Base-by-base conservation (phyloP, 768 basidiomycete species). In the Hericium rajendrae region DNA sequence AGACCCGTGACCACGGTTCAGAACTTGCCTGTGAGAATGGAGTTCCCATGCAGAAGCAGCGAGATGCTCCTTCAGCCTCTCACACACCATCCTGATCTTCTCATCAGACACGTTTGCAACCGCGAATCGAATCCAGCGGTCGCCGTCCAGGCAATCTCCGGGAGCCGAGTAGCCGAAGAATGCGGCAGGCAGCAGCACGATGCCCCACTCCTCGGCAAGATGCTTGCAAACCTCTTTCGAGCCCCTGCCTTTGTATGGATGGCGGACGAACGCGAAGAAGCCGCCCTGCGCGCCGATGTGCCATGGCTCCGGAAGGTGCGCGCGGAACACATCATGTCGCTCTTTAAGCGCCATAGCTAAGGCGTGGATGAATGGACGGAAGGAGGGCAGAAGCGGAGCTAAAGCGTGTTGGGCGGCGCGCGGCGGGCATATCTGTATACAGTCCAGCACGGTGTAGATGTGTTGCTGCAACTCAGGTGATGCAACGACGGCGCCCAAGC, bases 31-130 rank as follows among this genome's bases (percentile, higher is more conserved):
- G 32, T 32, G 32, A 32, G 32, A 46, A 52, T 69, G 65, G 26
- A 69, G 16, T 49, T 71, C 65, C 77, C 76, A 79, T 50, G 63
- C 71, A 62, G 78, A 78, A 12, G 52, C 59, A 10, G 12, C 18
- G 43, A 69, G 71, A 26, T 72, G 75, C 59, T 75, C 73, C 55
- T 53, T 68, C 62, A 86, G 62, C 54, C 84, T 71, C 69, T 72
- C 72, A 58, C 83, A 85, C 6, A 80, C 82, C 38, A 68, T 62
- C 61, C 66, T 64, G 16, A 85, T 75, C 65, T 78, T 74, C 53
- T 79, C 81, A 53, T 89, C 86, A 46, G 78, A 76, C n/a, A 90
- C 80, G 68, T 90, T 92, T 12, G 88, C 87, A 3, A 91, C 85
- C 10, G 86, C 88, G 68, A 92, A 87, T 55, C 89, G 76, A 32